A percentile compares a stretch with the other conserved stretches of the same genome.
Evolutionary conservation across 2,329 filamentous ascomycete genomes (phyloP).

Genomic region (Trichoderma endophyticum): DNA sequence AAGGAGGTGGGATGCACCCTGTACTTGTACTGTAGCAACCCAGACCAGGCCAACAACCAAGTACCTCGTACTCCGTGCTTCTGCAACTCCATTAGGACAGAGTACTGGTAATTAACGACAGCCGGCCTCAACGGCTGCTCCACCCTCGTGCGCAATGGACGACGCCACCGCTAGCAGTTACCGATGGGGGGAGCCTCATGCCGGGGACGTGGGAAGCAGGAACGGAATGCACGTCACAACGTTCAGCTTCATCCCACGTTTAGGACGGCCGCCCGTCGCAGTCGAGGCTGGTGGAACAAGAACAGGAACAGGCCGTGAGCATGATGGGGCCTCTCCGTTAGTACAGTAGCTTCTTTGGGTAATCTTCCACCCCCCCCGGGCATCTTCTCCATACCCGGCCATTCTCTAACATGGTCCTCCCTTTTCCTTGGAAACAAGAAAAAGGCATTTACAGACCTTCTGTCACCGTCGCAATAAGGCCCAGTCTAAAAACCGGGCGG

Average conservation of each 20-base stretch:
- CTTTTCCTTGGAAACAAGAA: background rate
- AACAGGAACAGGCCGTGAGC: background rate
- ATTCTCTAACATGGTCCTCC: background rate
- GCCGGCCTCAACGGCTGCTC: conserved; percentile 1
- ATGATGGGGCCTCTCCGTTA: background rate
- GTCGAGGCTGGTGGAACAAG: background rate
- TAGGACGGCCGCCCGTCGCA: conserved; percentile 5
- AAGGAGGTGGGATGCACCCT: conserved; percentile 8
- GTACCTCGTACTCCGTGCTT: background rate
- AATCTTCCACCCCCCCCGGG: background rate
- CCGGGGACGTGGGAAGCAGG: background rate
- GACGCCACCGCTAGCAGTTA: conserved; percentile 14
- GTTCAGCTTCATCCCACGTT: background rate
- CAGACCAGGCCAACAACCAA: background rate
- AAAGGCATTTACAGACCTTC: background rate
- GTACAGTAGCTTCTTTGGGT: background rate
- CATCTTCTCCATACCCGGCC: background rate
- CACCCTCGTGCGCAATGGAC: background rate
- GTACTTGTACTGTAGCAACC: conserved; percentile 7
- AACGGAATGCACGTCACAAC: conserved; percentile 11
- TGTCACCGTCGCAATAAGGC: conserved; percentile 4
- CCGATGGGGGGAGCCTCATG: conserved; percentile 14
- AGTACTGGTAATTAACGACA: background rate
- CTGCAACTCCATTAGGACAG: background rate
- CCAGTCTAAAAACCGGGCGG: background rate